phyloP scores from a whole-genome alignment of 306 rosid species.

The Malus sieversii region DNA sequence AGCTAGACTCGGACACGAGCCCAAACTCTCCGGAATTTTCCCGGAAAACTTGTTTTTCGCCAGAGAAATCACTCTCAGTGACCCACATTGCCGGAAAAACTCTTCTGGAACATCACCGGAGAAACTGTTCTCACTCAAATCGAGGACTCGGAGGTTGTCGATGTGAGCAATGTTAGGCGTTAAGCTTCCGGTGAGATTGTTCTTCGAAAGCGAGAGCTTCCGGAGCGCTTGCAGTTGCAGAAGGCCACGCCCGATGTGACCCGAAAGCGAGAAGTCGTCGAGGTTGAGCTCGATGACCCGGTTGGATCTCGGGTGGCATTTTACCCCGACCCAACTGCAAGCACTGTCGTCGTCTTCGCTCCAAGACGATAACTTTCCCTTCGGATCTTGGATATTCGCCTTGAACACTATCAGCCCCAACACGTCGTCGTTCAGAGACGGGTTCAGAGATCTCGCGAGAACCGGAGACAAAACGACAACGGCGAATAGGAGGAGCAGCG shows the following conservation, averaged over 20 bases:
- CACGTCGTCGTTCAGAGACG: conserved; percentile 89
- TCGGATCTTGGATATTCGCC: conserved; percentile 81
- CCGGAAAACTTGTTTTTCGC: conserved; percentile 68
- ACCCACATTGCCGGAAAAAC: conserved; percentile 89
- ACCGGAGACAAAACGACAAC: conserved; percentile 33
- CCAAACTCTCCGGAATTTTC: conserved; percentile 54
- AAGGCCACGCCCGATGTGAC: conserved; percentile 75
- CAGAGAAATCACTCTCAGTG: conserved; percentile 61
- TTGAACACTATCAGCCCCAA: conserved; percentile 91
- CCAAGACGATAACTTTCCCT: conserved; percentile 65
- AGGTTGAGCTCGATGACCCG: conserved; percentile 77
- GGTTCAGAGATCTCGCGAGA: conserved; percentile 43
- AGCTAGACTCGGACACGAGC: conserved; percentile 66
- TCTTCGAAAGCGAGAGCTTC: conserved; percentile 60
- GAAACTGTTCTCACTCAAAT: conserved; percentile 66
- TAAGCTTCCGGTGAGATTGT: conserved; percentile 71
- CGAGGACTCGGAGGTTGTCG: conserved; percentile 64
- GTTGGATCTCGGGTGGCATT: conserved; percentile 90
- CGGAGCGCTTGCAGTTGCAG: conserved; percentile 60
- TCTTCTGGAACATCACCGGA: conserved; percentile 66
- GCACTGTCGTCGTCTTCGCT: conserved; percentile 80
- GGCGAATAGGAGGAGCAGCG: conserved; percentile 17
- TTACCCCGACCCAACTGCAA: conserved; percentile 76
- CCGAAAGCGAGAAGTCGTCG: conserved; percentile 69
- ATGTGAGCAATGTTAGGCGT: conserved; percentile 55